These are phyloP conservation scores for Dendrocalamus sinicus DNA, from an alignment of 176 grass and related monocot genomes.

Conservation along the genomic window DNA sequence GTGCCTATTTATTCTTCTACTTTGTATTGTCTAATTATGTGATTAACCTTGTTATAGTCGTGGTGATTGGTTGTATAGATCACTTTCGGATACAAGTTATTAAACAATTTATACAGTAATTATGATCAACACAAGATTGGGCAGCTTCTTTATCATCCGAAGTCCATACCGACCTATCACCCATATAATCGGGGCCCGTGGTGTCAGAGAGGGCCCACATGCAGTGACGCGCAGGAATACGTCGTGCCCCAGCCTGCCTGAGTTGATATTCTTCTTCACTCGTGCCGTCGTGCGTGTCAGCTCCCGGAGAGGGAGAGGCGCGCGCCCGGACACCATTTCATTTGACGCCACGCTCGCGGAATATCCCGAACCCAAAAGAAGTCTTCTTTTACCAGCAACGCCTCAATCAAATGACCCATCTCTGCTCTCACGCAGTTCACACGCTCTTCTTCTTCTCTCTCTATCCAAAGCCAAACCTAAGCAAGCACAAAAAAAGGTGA, in stretches of 20 bases:
- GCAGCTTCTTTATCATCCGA: too few relatives aligned
- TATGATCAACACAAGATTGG: too few relatives aligned
- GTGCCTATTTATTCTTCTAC: too few relatives aligned
- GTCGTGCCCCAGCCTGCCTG: too few relatives aligned
- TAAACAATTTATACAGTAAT: too few relatives aligned
- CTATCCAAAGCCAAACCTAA: neutral
- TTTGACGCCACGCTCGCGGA: conserved; percentile 22
- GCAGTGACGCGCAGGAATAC: neutral
- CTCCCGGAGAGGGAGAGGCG: neutral
- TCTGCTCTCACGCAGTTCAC: conserved; percentile 42
- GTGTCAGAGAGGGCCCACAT: neutral
- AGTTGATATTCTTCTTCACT: neutral
- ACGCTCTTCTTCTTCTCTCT: conserved; percentile 13
- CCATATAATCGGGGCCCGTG: too few relatives aligned
- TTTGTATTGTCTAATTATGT: too few relatives aligned
- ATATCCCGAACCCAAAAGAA: conserved; percentile 35
- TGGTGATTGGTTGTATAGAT: too few relatives aligned
- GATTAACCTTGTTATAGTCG: too few relatives aligned
- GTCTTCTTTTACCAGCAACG: neutral
- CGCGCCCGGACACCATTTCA: neutral
- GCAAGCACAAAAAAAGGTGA: neutral
- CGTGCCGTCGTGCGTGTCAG: neutral
- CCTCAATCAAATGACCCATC: conserved; percentile 5
- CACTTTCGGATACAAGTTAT: too few relatives aligned
- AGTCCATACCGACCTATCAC: too few relatives aligned